phyloP scores from a whole-genome alignment of 2,329 filamentous ascomycete species.

The Diaporthe ampelina region DNA sequence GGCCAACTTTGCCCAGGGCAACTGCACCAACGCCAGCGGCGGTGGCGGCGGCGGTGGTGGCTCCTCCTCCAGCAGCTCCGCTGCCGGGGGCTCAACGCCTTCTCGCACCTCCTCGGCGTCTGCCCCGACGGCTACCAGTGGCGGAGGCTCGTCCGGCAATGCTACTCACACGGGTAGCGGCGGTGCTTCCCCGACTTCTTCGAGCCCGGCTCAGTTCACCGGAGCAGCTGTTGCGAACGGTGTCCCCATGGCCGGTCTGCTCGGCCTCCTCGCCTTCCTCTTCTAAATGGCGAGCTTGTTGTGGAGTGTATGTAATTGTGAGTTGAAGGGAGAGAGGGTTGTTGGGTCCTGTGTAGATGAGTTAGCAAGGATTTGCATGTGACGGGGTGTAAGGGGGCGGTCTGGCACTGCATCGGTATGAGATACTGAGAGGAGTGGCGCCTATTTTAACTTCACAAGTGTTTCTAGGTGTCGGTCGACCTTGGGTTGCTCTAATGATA shows the following conservation, averaged over 20 bases:
- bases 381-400: neutral
- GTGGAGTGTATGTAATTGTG: neutral
- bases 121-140: neutral
- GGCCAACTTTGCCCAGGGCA: constrained; percentile 60
- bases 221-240: constrained; percentile 23
- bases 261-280: constrained; percentile 18
- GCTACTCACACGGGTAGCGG: neutral
- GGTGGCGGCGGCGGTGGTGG: constrained; percentile 46
- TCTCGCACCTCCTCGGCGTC: neutral
- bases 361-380: neutral
- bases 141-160: constrained; percentile 13
- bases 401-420: constrained; percentile 26
- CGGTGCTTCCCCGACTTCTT: neutral
- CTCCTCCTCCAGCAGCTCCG: neutral
- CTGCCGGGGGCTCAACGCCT: constrained; percentile 42
- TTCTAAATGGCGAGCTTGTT: neutral
- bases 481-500: constrained; percentile 14
- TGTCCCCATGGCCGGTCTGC: constrained; percentile 29
- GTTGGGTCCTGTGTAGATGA: neutral
- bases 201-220: constrained; percentile 6
- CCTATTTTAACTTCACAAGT: neutral
- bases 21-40: constrained; percentile 63
- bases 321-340: neutral
- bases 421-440: neutral
- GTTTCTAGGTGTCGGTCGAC: constrained; percentile 18